These are phyloP conservation scores for Didymosphaeria variabile DNA, from an alignment of 2,329 filamentous ascomycete species.

Conservation along the genomic window DNA sequence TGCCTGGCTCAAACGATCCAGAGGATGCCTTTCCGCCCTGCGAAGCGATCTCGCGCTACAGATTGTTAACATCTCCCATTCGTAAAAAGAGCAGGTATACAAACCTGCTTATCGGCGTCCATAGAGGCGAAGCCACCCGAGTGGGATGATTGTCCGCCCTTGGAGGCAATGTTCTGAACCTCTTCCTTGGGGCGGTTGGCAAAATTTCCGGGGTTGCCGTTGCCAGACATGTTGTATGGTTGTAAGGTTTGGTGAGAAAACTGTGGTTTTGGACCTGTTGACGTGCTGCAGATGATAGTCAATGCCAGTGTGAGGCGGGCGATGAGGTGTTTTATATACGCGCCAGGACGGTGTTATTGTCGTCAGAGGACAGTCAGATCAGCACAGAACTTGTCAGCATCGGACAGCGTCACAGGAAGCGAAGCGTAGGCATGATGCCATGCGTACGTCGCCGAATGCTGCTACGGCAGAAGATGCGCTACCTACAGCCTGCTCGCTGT, in stretches of 20 bases:
- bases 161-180: slow-evolving; percentile 55
- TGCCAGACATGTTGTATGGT: slow-evolving; percentile 35
- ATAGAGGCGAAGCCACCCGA: slow-evolving; percentile 49
- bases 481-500: neutral
- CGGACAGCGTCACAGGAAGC: neutral
- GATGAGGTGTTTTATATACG: slow-evolving; percentile 1
- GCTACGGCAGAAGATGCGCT: neutral
- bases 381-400: neutral
- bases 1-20: slow-evolving; percentile 64
- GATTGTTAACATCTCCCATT: slow-evolving; percentile 2
- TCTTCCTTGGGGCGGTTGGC: slow-evolving; percentile 60
- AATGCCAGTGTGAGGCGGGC: neutral
- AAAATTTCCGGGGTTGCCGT: slow-evolving; percentile 61
- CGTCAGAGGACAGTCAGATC: slow-evolving; percentile 3
- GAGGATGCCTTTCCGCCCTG: slow-evolving; percentile 63
- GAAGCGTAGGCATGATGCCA: slow-evolving; percentile 5
- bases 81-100: neutral
- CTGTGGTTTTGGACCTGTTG: neutral
- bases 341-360: neutral
- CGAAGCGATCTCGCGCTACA: slow-evolving; percentile 64
- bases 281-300: neutral
- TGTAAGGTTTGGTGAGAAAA: neutral
- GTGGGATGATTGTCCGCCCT: slow-evolving; percentile 53
- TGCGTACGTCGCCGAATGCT: neutral
- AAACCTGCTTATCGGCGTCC: slow-evolving; percentile 47